phyloP scores from a whole-genome alignment of 148 eudicot genomes.

The Chenopodium album region DNA sequence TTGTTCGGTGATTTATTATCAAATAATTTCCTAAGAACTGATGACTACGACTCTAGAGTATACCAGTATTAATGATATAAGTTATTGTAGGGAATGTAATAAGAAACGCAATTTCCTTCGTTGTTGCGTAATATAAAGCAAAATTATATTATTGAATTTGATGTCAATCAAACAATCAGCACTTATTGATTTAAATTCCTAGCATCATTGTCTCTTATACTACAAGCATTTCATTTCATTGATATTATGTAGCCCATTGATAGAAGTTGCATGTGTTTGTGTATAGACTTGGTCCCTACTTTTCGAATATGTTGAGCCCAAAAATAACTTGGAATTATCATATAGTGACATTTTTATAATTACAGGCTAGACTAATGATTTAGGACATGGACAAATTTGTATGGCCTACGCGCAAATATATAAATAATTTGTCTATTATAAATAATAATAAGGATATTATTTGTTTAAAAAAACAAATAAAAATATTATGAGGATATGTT shows the following conservation, averaged over 20 bases:
- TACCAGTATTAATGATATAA: too few relatives aligned
- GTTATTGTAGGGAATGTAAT: too few relatives aligned
- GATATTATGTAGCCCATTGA: not conserved
- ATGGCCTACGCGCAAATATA: slow-evolving; percentile 4
- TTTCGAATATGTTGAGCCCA: not conserved
- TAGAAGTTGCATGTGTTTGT: not conserved
- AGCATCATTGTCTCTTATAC: not conserved
- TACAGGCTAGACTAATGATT: not conserved
- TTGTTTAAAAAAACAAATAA: too few relatives aligned
- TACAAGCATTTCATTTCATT: not conserved
- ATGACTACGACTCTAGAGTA: too few relatives aligned
- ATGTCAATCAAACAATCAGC: too few relatives aligned
- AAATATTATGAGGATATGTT: too few relatives aligned
- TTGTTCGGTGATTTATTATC: too few relatives aligned
- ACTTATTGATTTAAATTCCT: not conserved
- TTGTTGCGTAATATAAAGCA: too few relatives aligned
- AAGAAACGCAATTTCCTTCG: too few relatives aligned
- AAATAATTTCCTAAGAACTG: too few relatives aligned
- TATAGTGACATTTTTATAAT: not conserved
- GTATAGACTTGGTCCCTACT: not conserved
- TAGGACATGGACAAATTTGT: slow-evolving; percentile 1
- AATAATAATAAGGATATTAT: too few relatives aligned
- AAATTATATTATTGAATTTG: too few relatives aligned
- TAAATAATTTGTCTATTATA: not conserved
- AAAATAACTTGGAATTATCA: not conserved